Percentiles rank a stretch among this genome's conserved stretches.
phyloP scores from a whole-genome alignment of 148 eudicot genomes.

The Chenopodium album region DNA sequence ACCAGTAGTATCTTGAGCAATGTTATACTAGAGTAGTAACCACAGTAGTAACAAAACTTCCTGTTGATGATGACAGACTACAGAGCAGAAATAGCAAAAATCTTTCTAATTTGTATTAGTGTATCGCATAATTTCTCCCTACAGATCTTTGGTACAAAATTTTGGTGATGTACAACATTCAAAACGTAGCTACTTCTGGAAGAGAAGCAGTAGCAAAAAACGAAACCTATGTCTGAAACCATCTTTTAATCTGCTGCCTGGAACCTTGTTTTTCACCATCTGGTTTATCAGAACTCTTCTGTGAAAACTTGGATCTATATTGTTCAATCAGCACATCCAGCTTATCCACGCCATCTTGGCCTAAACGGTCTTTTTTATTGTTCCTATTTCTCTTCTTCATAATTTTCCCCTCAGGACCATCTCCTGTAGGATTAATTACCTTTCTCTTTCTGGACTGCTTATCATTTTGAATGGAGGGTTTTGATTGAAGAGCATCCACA shows the following conservation, averaged over 20 bases:
- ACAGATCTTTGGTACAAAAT: slow-evolving; percentile 19
- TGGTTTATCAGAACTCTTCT: slow-evolving; percentile 35
- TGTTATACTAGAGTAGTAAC: too few species aligned
- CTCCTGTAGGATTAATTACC: slow-evolving; percentile 23
- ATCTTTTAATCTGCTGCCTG: slow-evolving; percentile 63
- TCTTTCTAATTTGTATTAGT: neutral
- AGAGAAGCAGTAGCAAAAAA: neutral
- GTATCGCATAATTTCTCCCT: neutral
- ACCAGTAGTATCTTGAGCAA: too few species aligned
- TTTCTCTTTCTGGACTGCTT: slow-evolving; percentile 38
- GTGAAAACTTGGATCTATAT: slow-evolving; percentile 66
- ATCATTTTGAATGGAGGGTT: slow-evolving; percentile 9
- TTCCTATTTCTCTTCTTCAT: slow-evolving; percentile 38
- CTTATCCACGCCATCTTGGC: slow-evolving; percentile 68
- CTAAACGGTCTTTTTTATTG: slow-evolving; percentile 65
- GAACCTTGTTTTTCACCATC: slow-evolving; percentile 59
- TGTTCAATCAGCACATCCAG: slow-evolving; percentile 74
- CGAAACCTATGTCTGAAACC: slow-evolving; percentile 62
- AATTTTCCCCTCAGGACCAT: slow-evolving; percentile 26
- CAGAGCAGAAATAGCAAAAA: neutral
- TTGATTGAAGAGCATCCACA: slow-evolving; percentile 14
- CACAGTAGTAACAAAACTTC: neutral
- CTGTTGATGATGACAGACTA: neutral
- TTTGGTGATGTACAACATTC: slow-evolving; percentile 29
- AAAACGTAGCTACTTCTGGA: neutral